A percentile compares a stretch with the other conserved stretches of the same genome.
Conservation (phyloP, 2,329 filamentous ascomycete genomes). For the Massarina eburnea region DNA sequence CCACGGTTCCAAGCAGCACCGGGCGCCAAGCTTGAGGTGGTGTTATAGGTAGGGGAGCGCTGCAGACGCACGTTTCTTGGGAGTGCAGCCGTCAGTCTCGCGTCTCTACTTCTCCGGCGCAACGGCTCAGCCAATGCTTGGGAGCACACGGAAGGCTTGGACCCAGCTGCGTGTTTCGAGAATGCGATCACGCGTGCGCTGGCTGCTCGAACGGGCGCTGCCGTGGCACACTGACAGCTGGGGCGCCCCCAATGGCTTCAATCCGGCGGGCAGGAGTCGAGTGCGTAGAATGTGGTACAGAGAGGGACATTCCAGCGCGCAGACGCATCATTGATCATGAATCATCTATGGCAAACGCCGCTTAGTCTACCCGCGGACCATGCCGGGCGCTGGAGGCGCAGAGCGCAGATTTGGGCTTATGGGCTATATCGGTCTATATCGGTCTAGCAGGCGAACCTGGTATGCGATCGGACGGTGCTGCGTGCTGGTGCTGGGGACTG, state of each 20-base stretch:
- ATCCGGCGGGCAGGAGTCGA: constrained; percentile 45
- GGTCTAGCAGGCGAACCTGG: constrained; percentile 32
- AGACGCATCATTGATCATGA: constrained; percentile 37
- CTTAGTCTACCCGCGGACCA: too few relatives aligned
- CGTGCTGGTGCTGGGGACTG: constrained; percentile 1
- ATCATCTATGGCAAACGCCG: constrained; percentile 16
- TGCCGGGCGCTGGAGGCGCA: too few relatives aligned
- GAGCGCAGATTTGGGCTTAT: too few relatives aligned
- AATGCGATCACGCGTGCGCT: constrained; percentile 45
- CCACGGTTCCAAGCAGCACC: constrained; percentile 2
- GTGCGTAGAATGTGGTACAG: constrained; percentile 37
- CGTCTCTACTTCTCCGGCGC: constrained; percentile 32
- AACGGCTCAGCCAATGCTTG: constrained; percentile 43
- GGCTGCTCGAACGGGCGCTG: constrained; percentile 40
- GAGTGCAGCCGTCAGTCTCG: constrained; percentile 44
- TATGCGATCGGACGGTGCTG: constrained; percentile 11
- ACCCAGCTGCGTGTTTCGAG: constrained; percentile 45
- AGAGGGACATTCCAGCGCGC: constrained; percentile 31
- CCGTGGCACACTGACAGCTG: constrained; percentile 35
- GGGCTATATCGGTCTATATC: too few relatives aligned
- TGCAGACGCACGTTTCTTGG: constrained; percentile 44
- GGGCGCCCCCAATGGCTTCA: constrained; percentile 25
- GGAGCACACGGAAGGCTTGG: constrained; percentile 33
- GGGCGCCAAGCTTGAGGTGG: background rate
- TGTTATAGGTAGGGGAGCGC: background rate